Base-by-base conservation (phyloP, 768 basidiomycete species). In the Suillus fuscotomentosus region DNA sequence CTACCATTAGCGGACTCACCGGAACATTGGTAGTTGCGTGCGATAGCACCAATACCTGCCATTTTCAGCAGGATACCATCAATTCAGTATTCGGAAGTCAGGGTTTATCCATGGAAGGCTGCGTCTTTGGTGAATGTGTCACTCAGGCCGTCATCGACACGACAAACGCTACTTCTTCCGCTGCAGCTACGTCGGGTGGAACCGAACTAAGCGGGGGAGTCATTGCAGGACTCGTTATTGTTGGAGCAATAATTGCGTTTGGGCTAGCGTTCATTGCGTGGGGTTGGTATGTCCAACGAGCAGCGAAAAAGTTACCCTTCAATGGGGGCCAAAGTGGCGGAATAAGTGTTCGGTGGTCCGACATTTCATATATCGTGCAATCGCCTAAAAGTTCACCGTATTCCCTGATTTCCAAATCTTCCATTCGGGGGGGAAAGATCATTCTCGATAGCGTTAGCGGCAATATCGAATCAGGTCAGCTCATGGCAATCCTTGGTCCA, bases 401-500 rank as follows among this genome's bases (percentile, higher is more conserved):
- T 27, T 59, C 57, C 6, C 24, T 59, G 24, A 27, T 59, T 20
- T 1, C 41, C 27, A 59, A 59, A 39, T 27, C 57, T 20, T 13
- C 39, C 20, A 15, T 20, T 6, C 68, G 38, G 39, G 67, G 54
- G 78, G 78, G 64, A 79, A 84, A 65, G 86, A 88, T 57, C 86
- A 82, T 97, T 17, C 78, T 98, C 47, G 87, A 93, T 70, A 78
- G 79, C 47, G 82, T 95, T 38, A 86, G 77, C 56, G 96, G 95
- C 0, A 74, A 76, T 11, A 85, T 97, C n/a, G 77, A 79, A 3
- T 86, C 93, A 0, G 95, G 96, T 11, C 85, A 91, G 66, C 87
- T 97, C 81, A 88, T 94, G 84, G 92, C 92, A n/a, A 86, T 97
- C 62, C 83, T 98, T 3, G 96, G 96, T 0, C 95, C 96, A 0